Evolutionary conservation across 768 basidiomycete genomes (phyloP), one percentile per base, ranked within the genome.

Genomic region (Amanita phalloides): DNA sequence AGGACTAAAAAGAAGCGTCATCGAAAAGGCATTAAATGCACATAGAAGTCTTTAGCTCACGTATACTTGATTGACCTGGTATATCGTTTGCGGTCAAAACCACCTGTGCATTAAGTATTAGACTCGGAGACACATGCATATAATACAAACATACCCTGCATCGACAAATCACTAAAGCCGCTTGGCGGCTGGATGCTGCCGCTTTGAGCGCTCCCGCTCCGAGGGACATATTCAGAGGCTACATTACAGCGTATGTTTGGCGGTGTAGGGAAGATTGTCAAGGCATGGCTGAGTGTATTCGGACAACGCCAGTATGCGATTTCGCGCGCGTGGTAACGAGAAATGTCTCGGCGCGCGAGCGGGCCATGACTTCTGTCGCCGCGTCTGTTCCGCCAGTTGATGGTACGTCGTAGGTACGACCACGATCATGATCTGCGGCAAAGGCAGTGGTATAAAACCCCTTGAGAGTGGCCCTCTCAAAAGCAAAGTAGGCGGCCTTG

Each of bases 371-470:
- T 39, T 80, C 77, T 11, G 68, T 64, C 3, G 82, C 82, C 21
- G 82, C 70, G 37, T 76, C 58, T 82, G 78, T 56, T 82, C 82
- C 0, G 82, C 83, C 41, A 86, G 69, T 72, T 83, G 81, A 48
- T 83, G 72, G 65, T 91, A 90, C 11, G 83, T 79, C 71, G 87
- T 86, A 52, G 87, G 88, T 75, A 84, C 69, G 54, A 86, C 54
- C 59, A 88, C 87, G 62, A 83, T 71, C 20, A 60, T 61, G 44
- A 91, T 64, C 53, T 90, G 87, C 10, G 13, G 75, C 64, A 64
- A 90, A 90, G 14, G 77, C 68, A 38, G 71, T 67, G 11, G 72
- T 78, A 66, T 84, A 89, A 86, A 86, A 90, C 25, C 71, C 67
- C 58, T 68, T 56, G 49, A 88, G 71, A 11, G 81, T 72, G 26